These are phyloP conservation scores for Kurtzmaniella quercitrusa DNA, from an alignment of 1,139 yeast genomes.

Conservation along the genomic window DNA sequence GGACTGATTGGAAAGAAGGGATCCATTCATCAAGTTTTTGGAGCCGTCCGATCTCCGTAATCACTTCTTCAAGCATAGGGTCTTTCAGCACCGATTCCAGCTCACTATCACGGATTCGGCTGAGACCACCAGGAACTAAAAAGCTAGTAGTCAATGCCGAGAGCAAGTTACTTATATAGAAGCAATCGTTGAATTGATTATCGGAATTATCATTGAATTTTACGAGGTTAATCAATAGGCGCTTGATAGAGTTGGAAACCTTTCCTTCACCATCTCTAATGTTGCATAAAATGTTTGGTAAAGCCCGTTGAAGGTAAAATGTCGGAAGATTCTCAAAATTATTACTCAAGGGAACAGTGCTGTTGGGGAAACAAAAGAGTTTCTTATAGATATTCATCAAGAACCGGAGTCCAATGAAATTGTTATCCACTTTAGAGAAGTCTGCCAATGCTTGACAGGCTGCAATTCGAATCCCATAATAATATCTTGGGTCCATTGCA, in stretches of 20 bases:
- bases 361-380: constrained; percentile 68
- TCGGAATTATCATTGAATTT: constrained; percentile 83
- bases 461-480: constrained; percentile 81
- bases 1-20: constrained; percentile 63
- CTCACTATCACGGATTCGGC: not conserved
- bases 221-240: constrained; percentile 64
- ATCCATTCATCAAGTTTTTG: constrained; percentile 84
- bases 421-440: constrained; percentile 57
- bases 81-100: constrained; percentile 2
- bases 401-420: constrained; percentile 70
- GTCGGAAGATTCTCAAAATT: constrained; percentile 67
- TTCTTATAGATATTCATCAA: constrained; percentile 65
- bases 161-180: constrained; percentile 59
- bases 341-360: constrained; percentile 70
- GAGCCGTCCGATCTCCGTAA: constrained; percentile 59
- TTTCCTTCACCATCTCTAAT: constrained; percentile 62
- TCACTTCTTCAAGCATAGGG: constrained; percentile 23
- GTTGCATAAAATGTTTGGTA: constrained; percentile 58
- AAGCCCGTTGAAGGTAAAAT: constrained; percentile 66
- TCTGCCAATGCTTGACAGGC: constrained; percentile 79
- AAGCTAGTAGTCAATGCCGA: constrained; percentile 42
- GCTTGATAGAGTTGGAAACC: constrained; percentile 61
- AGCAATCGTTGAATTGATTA: constrained; percentile 72
- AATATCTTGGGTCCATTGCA: constrained; percentile 77
- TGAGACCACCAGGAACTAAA: constrained; percentile 22